Conservation (phyloP, 2,329 filamentous ascomycete species). For the Golovinomyces cichoracearum region DNA sequence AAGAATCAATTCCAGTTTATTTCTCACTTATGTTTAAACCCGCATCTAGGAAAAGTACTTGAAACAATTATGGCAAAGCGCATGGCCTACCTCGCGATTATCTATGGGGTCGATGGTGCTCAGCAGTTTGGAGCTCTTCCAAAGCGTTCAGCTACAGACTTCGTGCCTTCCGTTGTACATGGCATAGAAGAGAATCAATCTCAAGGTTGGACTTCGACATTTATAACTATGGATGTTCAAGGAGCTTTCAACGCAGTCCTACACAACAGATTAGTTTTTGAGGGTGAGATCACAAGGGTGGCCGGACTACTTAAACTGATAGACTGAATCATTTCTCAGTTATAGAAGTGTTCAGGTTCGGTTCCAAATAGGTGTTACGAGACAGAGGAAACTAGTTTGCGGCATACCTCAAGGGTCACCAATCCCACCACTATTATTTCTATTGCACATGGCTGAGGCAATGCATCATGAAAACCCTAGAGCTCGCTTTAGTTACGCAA, state of each 20-base stretch:
- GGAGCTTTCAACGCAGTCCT: neutral
- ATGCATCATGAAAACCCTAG: too few species aligned
- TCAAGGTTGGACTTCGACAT: neutral
- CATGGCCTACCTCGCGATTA: neutral
- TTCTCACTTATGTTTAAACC: too few species aligned
- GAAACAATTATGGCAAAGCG: neutral
- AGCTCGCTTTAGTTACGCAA: neutral
- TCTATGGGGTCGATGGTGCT: neutral
- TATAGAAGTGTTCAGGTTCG: neutral
- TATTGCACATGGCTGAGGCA: neutral
- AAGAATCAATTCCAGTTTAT: too few species aligned
- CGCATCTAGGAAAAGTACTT: too few species aligned
- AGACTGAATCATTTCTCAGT: neutral
- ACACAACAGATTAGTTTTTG: neutral
- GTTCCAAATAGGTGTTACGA: slow-evolving; percentile 6
- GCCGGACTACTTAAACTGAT: neutral
- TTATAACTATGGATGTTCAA: neutral
- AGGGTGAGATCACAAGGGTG: neutral
- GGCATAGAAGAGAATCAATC: neutral
- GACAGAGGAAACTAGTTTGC: neutral
- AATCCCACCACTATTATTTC: neutral
- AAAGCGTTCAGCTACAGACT: neutral
- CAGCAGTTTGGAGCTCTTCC: neutral
- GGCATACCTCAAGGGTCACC: neutral
- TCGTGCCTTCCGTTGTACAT: neutral